These are phyloP conservation scores for Candida nemodendra DNA, from an alignment of 805 yeast species.

Conservation along the genomic window DNA sequence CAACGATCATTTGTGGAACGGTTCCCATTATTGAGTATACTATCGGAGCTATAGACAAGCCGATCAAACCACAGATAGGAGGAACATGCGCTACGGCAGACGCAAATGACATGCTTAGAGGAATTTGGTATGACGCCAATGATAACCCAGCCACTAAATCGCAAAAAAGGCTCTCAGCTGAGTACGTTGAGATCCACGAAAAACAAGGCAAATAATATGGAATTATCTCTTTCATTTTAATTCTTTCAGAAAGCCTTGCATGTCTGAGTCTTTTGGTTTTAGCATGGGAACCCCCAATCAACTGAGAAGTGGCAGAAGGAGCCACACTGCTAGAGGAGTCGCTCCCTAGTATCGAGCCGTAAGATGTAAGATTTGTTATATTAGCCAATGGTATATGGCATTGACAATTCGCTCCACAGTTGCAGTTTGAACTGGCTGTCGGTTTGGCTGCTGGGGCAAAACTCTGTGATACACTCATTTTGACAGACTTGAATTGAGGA, in stretches of 20 bases:
- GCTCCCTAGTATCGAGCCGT: slow-evolving; percentile 4
- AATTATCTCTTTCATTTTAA: slow-evolving; percentile 29
- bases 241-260: slow-evolving; percentile 1
- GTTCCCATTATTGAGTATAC: slow-evolving; percentile 77
- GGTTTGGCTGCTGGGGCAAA: background rate
- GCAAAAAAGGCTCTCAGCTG: slow-evolving; percentile 37
- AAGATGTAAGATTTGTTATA: background rate
- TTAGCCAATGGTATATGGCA: background rate
- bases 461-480: slow-evolving; percentile 1
- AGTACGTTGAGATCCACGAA: slow-evolving; percentile 64
- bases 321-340: background rate
- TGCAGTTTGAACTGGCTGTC: background rate
- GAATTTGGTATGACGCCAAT: slow-evolving; percentile 87
- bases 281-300: slow-evolving; percentile 1
- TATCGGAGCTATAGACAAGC: slow-evolving; percentile 75
- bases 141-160: slow-evolving; percentile 86
- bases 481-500: slow-evolving; percentile 2
- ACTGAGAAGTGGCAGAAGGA: background rate
- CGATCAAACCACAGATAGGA: slow-evolving; percentile 74
- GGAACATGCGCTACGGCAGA: slow-evolving; percentile 83
- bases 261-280: slow-evolving; percentile 5
- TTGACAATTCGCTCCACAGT: background rate
- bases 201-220: slow-evolving; percentile 68
- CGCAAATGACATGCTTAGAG: slow-evolving; percentile 79
- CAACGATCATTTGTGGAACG: slow-evolving; percentile 86